A percentile compares a stretch with the other conserved stretches of the same genome.
phyloP scores from a whole-genome alignment of 1,139 yeast genomes.

The Fermentozyma sake region DNA sequence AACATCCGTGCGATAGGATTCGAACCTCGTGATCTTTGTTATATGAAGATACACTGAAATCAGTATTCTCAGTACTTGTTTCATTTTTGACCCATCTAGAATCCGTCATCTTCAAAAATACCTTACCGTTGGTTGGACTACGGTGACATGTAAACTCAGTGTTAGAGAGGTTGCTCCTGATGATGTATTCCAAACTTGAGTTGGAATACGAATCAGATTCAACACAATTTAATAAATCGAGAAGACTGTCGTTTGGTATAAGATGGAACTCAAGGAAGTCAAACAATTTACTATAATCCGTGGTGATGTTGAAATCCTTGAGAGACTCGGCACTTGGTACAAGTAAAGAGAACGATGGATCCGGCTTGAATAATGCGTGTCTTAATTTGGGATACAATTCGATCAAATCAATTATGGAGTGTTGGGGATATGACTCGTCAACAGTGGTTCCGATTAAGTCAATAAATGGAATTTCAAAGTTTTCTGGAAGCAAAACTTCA shows the following conservation, averaged over 20 bases:
- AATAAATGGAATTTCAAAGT: slow-evolving; percentile 47
- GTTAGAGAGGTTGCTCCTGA: slow-evolving; percentile 34
- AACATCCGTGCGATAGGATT: slow-evolving; percentile 64
- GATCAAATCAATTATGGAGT: slow-evolving; percentile 46
- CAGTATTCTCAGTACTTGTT: slow-evolving; percentile 18
- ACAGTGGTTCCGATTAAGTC: slow-evolving; percentile 51
- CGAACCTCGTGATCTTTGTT: slow-evolving; percentile 60
- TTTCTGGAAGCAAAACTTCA: slow-evolving; percentile 53
- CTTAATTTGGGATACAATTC: slow-evolving; percentile 26
- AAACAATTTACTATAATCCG: slow-evolving; percentile 38
- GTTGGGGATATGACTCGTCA: slow-evolving; percentile 40
- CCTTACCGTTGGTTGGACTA: slow-evolving; percentile 35
- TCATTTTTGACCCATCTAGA: slow-evolving; percentile 2
- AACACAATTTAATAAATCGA: slow-evolving; percentile 29
- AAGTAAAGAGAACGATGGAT: slow-evolving; percentile 59
- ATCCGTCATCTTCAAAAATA: slow-evolving; percentile 24
- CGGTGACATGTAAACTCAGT: slow-evolving; percentile 40
- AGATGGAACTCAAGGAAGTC: slow-evolving; percentile 65
- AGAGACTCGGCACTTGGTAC: slow-evolving; percentile 68
- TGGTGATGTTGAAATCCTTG: slow-evolving; percentile 47
- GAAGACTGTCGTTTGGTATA: slow-evolving; percentile 50
- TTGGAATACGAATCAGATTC: slow-evolving; percentile 8
- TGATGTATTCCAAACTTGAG: slow-evolving; percentile 3
- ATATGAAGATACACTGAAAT: slow-evolving; percentile 41
- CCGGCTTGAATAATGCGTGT: slow-evolving; percentile 16